phyloP scores from a whole-genome alignment of 495 filamentous ascomycete genomes.

The Trichoderma reesei region DNA sequence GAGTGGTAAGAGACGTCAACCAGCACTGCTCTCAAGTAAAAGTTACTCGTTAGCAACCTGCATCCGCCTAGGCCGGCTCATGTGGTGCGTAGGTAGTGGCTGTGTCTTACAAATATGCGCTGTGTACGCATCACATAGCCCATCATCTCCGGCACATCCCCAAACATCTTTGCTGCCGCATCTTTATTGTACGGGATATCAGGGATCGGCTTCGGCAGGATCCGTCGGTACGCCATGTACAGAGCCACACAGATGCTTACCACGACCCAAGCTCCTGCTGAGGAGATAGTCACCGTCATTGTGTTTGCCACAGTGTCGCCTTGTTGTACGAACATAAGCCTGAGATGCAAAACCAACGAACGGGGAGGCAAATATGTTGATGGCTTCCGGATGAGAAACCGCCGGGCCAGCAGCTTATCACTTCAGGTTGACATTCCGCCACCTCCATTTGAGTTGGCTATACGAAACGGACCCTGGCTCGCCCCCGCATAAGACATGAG shows the following conservation, averaged over 20 bases:
- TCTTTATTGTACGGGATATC: conserved; percentile 26
- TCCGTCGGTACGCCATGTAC: not conserved
- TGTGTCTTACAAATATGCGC: conserved; percentile 4
- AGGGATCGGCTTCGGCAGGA: conserved; percentile 22
- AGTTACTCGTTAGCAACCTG: not conserved
- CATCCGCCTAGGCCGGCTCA: not conserved
- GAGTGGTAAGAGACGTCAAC: conserved; percentile 5
- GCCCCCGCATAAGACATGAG: not conserved
- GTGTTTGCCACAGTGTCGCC: not conserved
- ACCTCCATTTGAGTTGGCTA: not conserved
- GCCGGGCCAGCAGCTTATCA: not conserved
- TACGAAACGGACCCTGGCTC: not conserved
- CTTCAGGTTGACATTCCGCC: not conserved
- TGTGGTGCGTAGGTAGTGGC: not conserved
- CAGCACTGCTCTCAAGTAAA: conserved; percentile 1
- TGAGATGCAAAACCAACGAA: not conserved
- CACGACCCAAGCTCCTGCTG: not conserved
- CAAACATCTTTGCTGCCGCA: conserved; percentile 13
- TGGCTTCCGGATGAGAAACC: not conserved
- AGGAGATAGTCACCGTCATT: not conserved
- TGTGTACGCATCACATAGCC: conserved; percentile 12
- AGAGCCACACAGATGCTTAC: not conserved
- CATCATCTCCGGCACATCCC: conserved; percentile 22
- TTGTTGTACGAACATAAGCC: not conserved
- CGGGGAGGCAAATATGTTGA: not conserved